phyloP scores from a whole-genome alignment of 768 basidiomycete species.

The Boletellus emodensis region DNA sequence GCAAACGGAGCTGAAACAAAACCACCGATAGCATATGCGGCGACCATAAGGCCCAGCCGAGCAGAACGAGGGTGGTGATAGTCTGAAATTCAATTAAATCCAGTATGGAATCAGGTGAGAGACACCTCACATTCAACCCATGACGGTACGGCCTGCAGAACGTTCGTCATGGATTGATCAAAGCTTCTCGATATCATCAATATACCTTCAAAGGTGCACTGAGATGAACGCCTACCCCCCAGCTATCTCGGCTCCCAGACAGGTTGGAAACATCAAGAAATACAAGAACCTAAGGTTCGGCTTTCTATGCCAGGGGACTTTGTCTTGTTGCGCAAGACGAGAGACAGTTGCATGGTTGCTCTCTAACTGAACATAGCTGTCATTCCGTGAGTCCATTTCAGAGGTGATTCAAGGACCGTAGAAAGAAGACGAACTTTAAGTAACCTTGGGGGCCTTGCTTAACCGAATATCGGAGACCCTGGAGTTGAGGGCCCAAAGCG shows the following conservation, averaged over 20 bases:
- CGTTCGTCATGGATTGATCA: conserved; percentile 56
- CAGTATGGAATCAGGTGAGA: not conserved
- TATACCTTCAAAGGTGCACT: not conserved
- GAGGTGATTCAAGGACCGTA: not conserved
- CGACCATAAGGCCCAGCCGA: conserved; percentile 37
- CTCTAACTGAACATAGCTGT: not conserved
- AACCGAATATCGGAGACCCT: too few species aligned
- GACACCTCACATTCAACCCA: conserved; percentile 47
- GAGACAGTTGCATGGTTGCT: conserved; percentile 9
- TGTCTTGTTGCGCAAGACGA: conserved; percentile 36
- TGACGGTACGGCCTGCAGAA: conserved; percentile 53
- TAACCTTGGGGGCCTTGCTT: too few species aligned
- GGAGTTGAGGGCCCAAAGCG: not conserved
- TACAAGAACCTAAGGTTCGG: conserved; percentile 55
- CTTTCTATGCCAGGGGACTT: conserved; percentile 56
- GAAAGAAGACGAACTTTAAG: not conserved
- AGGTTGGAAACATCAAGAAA: conserved; percentile 47
- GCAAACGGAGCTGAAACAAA: not conserved
- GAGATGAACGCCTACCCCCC: conserved; percentile 3
- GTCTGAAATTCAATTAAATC: conserved; percentile 35
- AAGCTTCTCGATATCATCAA: not conserved
- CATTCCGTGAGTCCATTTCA: not conserved
- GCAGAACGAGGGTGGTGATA: conserved; percentile 52
- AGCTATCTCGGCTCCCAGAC: conserved; percentile 9
- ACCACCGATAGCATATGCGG: not conserved